Conservation (phyloP, 148 eudicot species). For the Chenopodium suecicum region DNA sequence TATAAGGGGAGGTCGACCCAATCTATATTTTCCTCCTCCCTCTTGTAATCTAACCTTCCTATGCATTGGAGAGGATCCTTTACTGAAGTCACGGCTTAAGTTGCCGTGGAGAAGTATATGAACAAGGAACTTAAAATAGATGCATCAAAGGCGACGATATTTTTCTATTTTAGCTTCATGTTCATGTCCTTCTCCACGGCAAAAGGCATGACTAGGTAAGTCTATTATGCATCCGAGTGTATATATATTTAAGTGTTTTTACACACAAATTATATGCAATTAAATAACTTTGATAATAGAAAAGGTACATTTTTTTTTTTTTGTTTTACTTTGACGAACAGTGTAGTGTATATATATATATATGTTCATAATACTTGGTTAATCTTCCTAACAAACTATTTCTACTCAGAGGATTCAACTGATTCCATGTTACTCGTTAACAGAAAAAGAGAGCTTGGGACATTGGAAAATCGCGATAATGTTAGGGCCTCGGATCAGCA, state of each 20-base stretch:
- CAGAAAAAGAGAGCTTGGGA: background rate
- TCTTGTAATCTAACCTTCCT: background rate
- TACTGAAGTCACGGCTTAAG: background rate
- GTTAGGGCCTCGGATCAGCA: constrained; percentile 10
- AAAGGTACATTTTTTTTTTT: too few relatives aligned
- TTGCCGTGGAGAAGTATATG: constrained; percentile 36
- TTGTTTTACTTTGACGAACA: too few relatives aligned
- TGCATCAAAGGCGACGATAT: background rate
- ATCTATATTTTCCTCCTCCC: background rate
- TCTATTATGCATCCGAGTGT: background rate
- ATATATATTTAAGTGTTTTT: too few relatives aligned
- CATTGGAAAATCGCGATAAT: background rate
- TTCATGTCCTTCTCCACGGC: constrained; percentile 50
- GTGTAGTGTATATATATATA: too few relatives aligned
- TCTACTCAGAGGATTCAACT: background rate
- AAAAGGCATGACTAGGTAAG: background rate
- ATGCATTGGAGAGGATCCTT: background rate
- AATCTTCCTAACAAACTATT: too few relatives aligned
- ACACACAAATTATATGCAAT: too few relatives aligned
- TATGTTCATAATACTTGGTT: too few relatives aligned
- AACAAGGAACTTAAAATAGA: constrained; percentile 28
- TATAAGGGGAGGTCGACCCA: background rate
- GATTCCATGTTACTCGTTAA: background rate
- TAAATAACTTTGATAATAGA: too few relatives aligned
- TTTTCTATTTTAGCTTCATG: constrained; percentile 21